Evolutionary conservation across 371 early-diverging fungal genomes (phyloP), one percentile per base, ranked within the genome.

Genomic region (Phascolomyces articulosus): DNA sequence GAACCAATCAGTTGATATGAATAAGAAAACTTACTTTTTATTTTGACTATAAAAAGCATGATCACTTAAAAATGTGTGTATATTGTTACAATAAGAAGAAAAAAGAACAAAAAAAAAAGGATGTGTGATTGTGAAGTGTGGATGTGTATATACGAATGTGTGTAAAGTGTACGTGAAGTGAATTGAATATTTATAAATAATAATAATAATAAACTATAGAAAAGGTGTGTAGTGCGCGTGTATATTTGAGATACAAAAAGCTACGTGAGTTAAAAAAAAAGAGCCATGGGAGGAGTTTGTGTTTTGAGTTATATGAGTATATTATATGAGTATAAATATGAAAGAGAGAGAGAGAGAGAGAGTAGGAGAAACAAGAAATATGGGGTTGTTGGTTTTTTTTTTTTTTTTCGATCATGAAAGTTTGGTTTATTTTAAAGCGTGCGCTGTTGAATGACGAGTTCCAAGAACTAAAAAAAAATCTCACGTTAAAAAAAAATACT

Each of bases 401-500:
- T 3, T 31, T 31, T 31, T 31, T 31, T n/a, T n/a, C 3, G 3
- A 9, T 31, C 6, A 31, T 3, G 9, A 31, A 9, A 6, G 31
- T 31, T 31, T 6, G 31, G 31, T 3, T 31, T 31, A 31, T 31
- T 31, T 55, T 55, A 55, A 8, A 20, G 9, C 6, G 51, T 38
- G 31, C 56, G 56, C 18, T 55, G 56, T 31, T 55, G 34, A 31
- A 55, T 55, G 56, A 55, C 56, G 1, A 55, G 56, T 55, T 38
- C 56, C 56, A 55, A 31, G 29, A 55, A 55, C 56, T 55, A 31
- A 55, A 29, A 29, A 29, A n/a, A 44, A 44, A 44, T 4, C 15
- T 44, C 18, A 4, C 4, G 20, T 18, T 57, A 21, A 26, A 9
- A 38, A 40, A 3, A 4, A 21, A 40, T 23, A 40, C 38, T 27